phyloP scores from a whole-genome alignment of 306 rosid species.

The Dryas drummondii region DNA sequence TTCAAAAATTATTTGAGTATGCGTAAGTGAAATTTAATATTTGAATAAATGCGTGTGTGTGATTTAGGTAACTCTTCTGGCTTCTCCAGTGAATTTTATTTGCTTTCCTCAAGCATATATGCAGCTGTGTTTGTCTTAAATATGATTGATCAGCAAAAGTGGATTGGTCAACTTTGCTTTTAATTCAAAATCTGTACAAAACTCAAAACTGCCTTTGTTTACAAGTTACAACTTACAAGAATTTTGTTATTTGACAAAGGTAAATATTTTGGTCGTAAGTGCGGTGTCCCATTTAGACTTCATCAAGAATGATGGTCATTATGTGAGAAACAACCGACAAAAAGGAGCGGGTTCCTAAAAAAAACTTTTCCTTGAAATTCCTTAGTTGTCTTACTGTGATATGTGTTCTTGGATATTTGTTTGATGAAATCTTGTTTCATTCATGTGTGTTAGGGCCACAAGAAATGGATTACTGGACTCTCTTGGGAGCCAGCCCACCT shows the following conservation, averaged over 20 bases:
- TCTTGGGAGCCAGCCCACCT: constrained; percentile 98
- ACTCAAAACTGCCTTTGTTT: no score
- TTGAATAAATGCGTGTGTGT: constrained; percentile 25
- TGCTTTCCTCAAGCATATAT: no score
- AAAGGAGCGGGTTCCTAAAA: neutral
- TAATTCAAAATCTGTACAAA: no score
- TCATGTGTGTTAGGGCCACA: constrained; percentile 67
- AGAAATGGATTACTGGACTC: constrained; percentile 92
- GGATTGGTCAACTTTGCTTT: no score
- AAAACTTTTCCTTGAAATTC: neutral
- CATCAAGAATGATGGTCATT: neutral
- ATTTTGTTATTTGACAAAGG: no score
- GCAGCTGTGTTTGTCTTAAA: no score
- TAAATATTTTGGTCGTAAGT: neutral
- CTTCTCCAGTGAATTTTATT: neutral
- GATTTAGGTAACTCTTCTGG: neutral
- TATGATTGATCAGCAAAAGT: no score
- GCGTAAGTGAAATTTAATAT: neutral
- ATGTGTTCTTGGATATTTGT: neutral
- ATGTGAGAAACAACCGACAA: neutral
- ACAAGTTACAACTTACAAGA: no score
- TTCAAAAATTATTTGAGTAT: neutral
- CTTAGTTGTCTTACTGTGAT: neutral
- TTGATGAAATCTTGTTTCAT: neutral
- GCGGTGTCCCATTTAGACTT: neutral